phyloP scores from a whole-genome alignment of 2,329 filamentous ascomycete genomes.

The Sclerotinia spermophila region DNA sequence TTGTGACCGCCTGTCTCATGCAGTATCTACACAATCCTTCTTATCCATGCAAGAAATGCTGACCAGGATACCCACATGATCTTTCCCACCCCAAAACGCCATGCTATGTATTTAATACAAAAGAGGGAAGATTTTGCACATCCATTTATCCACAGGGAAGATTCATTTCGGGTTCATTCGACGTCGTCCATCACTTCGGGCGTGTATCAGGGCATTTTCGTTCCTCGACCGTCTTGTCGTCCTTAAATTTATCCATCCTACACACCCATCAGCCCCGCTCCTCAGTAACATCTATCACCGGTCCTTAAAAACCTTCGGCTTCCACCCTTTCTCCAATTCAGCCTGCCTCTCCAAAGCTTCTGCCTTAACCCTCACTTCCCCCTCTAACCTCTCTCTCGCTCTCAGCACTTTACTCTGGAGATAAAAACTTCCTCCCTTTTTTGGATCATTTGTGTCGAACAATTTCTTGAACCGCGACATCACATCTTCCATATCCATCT shows the following conservation, averaged over 20 bases:
- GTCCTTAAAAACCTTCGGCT: constrained; percentile 93
- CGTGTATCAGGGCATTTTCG: neutral
- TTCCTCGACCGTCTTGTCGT: neutral
- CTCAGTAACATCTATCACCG: constrained; percentile 44
- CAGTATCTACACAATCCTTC: constrained; percentile 15
- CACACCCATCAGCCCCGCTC: constrained; percentile 5
- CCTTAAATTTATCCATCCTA: constrained; percentile 2
- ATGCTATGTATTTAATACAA: constrained; percentile 21
- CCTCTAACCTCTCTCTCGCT: constrained; percentile 87
- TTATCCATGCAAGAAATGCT: constrained; percentile 14
- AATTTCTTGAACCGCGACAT: constrained; percentile 88
- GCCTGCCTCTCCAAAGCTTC: constrained; percentile 71
- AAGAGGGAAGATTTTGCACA: constrained; percentile 20
- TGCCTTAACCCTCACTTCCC: constrained; percentile 70
- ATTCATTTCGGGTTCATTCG: neutral
- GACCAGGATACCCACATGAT: constrained; percentile 13
- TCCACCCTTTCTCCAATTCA: constrained; percentile 82
- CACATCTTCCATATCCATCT: constrained; percentile 74
- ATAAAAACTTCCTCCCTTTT: constrained; percentile 97
- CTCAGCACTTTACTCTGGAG: constrained; percentile 94
- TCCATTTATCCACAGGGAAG: neutral
- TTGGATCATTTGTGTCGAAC: constrained; percentile 90
- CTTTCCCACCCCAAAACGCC: constrained; percentile 19
- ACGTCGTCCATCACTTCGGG: constrained; percentile 7
- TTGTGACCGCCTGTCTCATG: neutral